These are phyloP conservation scores for Sugiyamaella sp. DNA, from an alignment of 1,139 yeast genomes.

Conservation along the genomic window DNA sequence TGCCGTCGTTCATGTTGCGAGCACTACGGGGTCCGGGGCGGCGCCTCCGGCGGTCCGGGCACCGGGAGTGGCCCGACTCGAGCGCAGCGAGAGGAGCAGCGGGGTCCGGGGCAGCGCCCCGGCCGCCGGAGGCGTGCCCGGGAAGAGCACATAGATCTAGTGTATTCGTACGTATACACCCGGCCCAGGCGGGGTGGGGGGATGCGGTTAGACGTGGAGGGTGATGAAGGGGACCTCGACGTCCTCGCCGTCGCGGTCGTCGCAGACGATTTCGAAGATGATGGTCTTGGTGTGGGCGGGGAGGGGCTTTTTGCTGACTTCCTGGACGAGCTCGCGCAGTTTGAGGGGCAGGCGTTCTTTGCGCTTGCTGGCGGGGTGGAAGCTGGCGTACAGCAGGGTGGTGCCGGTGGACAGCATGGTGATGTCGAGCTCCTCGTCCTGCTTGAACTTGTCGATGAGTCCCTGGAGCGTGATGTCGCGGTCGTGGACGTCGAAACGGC, in stretches of 20 bases:
- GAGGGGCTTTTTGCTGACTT: slow-evolving; percentile 81
- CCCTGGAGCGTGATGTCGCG: slow-evolving; percentile 71
- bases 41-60: no score
- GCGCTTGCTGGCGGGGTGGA: slow-evolving; percentile 88
- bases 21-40: no score
- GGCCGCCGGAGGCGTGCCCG: slow-evolving; percentile 1
- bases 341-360: slow-evolving; percentile 72
- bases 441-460: slow-evolving; percentile 72
- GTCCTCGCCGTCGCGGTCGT: slow-evolving; percentile 90
- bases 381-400: slow-evolving; percentile 85
- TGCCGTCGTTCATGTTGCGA: no score
- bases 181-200: not conserved
- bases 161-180: not conserved
- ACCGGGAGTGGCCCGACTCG: no score
- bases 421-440: slow-evolving; percentile 81
- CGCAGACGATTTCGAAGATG: slow-evolving; percentile 89
- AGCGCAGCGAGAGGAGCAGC: no score
- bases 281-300: slow-evolving; percentile 74
- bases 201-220: slow-evolving; percentile 31
- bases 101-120: not conserved
- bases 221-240: slow-evolving; percentile 89
- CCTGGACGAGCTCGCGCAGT: slow-evolving; percentile 74
- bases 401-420: slow-evolving; percentile 93
- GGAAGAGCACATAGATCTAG: not conserved
- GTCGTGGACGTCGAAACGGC: slow-evolving; percentile 80